phyloP scores from a whole-genome alignment of 2,329 filamentous ascomycete species.

The Colletotrichum sp. region DNA sequence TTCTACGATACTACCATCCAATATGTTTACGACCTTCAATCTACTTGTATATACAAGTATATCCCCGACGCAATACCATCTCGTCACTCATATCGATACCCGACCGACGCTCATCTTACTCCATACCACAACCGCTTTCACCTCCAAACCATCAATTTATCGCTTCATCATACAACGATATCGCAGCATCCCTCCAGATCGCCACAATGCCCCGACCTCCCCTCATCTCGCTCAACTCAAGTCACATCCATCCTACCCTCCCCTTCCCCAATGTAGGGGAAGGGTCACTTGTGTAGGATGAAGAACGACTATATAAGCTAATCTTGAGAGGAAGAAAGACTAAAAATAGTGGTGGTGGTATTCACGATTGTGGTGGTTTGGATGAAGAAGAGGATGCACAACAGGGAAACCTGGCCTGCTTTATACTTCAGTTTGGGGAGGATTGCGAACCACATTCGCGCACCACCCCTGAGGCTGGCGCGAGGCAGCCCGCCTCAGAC shows the following conservation, averaged over 20 bases:
- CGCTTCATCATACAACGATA: background rate
- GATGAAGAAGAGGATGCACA: background rate
- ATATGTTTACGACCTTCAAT: background rate
- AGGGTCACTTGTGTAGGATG: background rate
- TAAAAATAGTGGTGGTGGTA: background rate
- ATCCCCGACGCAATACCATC: background rate
- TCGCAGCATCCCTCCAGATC: background rate
- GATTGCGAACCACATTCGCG: background rate
- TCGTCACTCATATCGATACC: background rate
- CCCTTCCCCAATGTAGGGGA: background rate
- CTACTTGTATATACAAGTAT: background rate
- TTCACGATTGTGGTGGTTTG: background rate
- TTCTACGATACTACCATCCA: background rate
- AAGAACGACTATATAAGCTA: background rate
- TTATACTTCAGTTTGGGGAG: background rate
- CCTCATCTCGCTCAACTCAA: background rate
- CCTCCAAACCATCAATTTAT: background rate
- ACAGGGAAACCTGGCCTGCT: background rate
- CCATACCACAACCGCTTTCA: background rate
- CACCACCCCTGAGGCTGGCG: background rate
- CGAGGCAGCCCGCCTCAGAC: background rate
- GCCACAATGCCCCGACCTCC: background rate
- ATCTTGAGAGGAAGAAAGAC: background rate
- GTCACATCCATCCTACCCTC: background rate
- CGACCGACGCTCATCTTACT: background rate